These are phyloP conservation scores for Cordyceps farinosa DNA, from an alignment of 2,329 filamentous ascomycete species.

Conservation along the genomic window DNA sequence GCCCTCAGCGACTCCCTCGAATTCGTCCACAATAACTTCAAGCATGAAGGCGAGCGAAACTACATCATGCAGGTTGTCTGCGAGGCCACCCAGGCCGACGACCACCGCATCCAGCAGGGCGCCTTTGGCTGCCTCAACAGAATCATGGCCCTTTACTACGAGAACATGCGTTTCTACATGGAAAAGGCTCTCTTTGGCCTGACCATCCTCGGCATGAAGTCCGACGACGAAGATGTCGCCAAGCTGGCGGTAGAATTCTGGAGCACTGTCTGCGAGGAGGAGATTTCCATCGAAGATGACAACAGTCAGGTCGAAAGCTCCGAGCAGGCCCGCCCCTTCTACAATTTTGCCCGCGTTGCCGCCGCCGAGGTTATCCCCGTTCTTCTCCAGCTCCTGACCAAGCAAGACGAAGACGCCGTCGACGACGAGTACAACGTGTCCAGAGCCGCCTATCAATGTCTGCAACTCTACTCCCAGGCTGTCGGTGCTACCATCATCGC, in stretches of 20 bases:
- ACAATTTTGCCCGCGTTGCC: slow-evolving; percentile 92
- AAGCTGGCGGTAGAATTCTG: slow-evolving; percentile 99
- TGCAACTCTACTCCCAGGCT: slow-evolving; percentile 92
- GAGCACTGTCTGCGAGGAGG: slow-evolving; percentile 99
- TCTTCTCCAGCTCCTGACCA: slow-evolving; percentile 80
- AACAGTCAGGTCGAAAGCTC: slow-evolving; percentile 74
- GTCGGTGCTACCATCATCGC: slow-evolving; percentile 80
- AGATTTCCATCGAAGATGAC: slow-evolving; percentile 96
- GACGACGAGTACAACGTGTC: slow-evolving; percentile 98
- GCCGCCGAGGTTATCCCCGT: slow-evolving; percentile 93
- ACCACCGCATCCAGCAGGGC: slow-evolving; percentile 88
- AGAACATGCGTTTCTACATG: slow-evolving; percentile 99
- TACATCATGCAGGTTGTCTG: slow-evolving; percentile 99
- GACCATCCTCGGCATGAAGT: slow-evolving; percentile 98
- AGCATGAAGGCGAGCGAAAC: slow-evolving; percentile 97
- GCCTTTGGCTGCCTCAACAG: slow-evolving; percentile 97
- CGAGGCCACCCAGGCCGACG: slow-evolving; percentile 92
- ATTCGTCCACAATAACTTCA: slow-evolving; percentile 97
- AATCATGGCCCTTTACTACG: slow-evolving; percentile 98
- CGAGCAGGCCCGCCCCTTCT: slow-evolving; percentile 84
- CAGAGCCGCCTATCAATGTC: slow-evolving; percentile 90
- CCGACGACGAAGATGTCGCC: slow-evolving; percentile 92
- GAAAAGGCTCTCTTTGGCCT: slow-evolving; percentile 98
- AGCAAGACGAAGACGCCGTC: slow-evolving; percentile 94
- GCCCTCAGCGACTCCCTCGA: slow-evolving; percentile 95